phyloP scores from a whole-genome alignment of 768 basidiomycete genomes.

The Polyporus arcularius region DNA sequence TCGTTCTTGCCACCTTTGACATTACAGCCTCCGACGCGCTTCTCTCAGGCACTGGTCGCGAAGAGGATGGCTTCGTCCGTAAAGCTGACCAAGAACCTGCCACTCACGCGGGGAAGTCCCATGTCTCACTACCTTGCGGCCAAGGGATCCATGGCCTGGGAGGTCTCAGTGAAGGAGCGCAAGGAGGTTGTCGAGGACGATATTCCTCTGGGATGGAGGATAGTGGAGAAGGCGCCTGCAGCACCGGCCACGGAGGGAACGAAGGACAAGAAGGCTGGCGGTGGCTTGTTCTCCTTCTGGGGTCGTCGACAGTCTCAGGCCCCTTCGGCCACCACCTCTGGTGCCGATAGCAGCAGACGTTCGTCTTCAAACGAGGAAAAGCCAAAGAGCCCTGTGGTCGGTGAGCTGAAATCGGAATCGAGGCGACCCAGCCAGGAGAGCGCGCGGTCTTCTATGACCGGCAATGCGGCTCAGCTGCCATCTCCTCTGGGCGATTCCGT shows the following conservation, averaged over 20 bases:
- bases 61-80: conserved; percentile 64
- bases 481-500: not conserved
- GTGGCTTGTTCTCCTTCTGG: conserved; percentile 76
- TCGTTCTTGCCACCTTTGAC: conserved; percentile 52
- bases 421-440: conserved; percentile 24
- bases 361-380: conserved; percentile 10
- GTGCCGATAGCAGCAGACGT: not conserved
- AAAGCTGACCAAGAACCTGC: conserved; percentile 61
- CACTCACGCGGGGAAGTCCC: conserved; percentile 59
- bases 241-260: conserved; percentile 41
- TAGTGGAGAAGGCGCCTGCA: conserved; percentile 57
- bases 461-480: conserved; percentile 3
- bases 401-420: conserved; percentile 11
- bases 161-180: conserved; percentile 59
- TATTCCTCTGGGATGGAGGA: conserved; percentile 71
- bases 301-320: conserved; percentile 38
- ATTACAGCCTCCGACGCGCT: conserved; percentile 50
- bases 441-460: conserved; percentile 7
- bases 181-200: conserved; percentile 55
- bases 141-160: conserved; percentile 79
- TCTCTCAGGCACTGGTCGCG: conserved; percentile 55
- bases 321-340: not conserved
- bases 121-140: conserved; percentile 68
- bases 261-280: conserved; percentile 48
- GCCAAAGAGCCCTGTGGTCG: conserved; percentile 10